A percentile compares a stretch with the other conserved stretches of the same genome.
These are phyloP conservation scores for Ophiostoma sp. DNA, from an alignment of 2,329 filamentous ascomycete genomes.

Conservation along the genomic window DNA sequence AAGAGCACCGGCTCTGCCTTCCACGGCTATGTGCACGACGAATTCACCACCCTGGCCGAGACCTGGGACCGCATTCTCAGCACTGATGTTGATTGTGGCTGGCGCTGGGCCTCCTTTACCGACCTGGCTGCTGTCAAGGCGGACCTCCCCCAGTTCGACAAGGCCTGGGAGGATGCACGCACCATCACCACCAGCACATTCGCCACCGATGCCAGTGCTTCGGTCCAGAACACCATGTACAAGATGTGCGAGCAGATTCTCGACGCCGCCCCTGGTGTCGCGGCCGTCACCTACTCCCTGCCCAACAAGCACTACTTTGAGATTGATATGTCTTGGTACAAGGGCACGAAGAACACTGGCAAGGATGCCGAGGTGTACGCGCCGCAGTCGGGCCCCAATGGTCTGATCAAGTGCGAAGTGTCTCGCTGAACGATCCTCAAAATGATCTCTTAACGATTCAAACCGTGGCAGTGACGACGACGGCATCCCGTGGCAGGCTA, in stretches of 20 bases:
- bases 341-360: slow-evolving; percentile 89
- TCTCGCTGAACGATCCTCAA: slow-evolving; percentile 41
- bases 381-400: slow-evolving; percentile 88
- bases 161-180: slow-evolving; percentile 71
- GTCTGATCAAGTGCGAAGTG: slow-evolving; percentile 91
- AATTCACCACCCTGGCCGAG: slow-evolving; percentile 85
- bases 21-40: slow-evolving; percentile 87
- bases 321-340: slow-evolving; percentile 95
- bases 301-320: slow-evolving; percentile 99
- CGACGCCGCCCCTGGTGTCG: slow-evolving; percentile 63
- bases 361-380: slow-evolving; percentile 93
- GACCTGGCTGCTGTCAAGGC: slow-evolving; percentile 62
- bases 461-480: not conserved
- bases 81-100: slow-evolving; percentile 82
- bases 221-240: slow-evolving; percentile 97
- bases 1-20: slow-evolving; percentile 97
- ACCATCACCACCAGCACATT: slow-evolving; percentile 87
- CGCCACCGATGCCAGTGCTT: slow-evolving; percentile 82
- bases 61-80: slow-evolving; percentile 93
- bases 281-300: slow-evolving; percentile 72
- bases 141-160: slow-evolving; percentile 64
- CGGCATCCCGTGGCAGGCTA: not conserved
- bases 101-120: slow-evolving; percentile 75
- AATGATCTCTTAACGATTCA: not conserved
- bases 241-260: slow-evolving; percentile 93